Base-by-base conservation (phyloP, 805 yeast genomes). In the Saturnispora silvae region DNA sequence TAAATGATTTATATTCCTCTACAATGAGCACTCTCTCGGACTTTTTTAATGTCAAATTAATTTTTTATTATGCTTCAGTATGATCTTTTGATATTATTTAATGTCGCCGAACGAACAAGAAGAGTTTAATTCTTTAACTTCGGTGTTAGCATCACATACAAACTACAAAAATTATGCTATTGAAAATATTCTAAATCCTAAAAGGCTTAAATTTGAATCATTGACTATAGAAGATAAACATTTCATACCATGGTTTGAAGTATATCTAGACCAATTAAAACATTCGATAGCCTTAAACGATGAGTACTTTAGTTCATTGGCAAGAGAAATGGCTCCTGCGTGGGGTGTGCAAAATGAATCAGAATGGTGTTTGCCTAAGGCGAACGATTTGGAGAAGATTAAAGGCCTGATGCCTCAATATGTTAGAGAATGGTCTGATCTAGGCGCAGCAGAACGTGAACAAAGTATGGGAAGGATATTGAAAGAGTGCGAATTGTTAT, bases 341-440 rank as follows among this genome's bases (percentile, higher is more conserved):
- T 77, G 81, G 81, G 77, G 73, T 0, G 67, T 64, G 1, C 23
- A 54, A 0, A 37, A 42, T 15, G 67, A 70, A 0, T 25, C 42
- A 1, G 44, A 48, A 3, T 75, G 80, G 80, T 49, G 52, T 5
- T 48, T 52, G 2, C 61, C 74, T 16, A 51, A 59, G 4, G 40
- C 40, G 16, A 45, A 53, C 3, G 82, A 76, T 42, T 65, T 61
- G 34, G 79, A 72, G 35, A 77, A 77, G 53, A 79, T 76, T 4
- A 53, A 70, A 32, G 63, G 77, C 1, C 61, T 75, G 0, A 51
- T 81, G 46, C 58, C 72, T 29, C 83, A 77, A 47, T 47, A 70
- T n/a, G 58, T 63, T 5, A 54, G 83, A 41, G 84, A 77, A 50
- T 77, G 84, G 83, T 61, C 75, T 20, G 49, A 49, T 4, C 74